phyloP scores from a whole-genome alignment of 1,139 yeast species.

The Sporopachydermia cereana region DNA sequence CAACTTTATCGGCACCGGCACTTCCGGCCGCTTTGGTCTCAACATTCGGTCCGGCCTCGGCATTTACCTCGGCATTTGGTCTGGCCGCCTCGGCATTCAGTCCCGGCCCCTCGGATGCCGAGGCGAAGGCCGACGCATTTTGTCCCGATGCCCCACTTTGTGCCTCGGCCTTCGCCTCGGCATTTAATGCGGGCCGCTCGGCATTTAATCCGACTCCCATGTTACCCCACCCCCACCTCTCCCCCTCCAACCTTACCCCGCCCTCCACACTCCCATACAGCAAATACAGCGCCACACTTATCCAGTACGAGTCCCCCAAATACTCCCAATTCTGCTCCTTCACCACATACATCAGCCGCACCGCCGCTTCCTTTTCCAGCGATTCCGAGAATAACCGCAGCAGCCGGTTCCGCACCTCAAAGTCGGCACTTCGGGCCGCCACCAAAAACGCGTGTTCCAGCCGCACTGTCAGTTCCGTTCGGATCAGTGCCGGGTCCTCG shows the following conservation, averaged over 20 bases:
- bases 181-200: too few species aligned
- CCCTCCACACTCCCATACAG: conserved; percentile 65
- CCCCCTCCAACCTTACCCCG: conserved; percentile 12
- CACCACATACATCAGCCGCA: conserved; percentile 72
- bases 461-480: conserved; percentile 85
- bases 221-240: too few species aligned
- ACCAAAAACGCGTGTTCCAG: conserved; percentile 96
- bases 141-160: too few species aligned
- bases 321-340: conserved; percentile 96
- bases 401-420: conserved; percentile 59
- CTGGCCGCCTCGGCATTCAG: too few species aligned
- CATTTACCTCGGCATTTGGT: too few species aligned
- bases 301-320: conserved; percentile 87
- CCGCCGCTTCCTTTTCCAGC: conserved; percentile 67
- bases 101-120: too few species aligned
- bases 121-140: too few species aligned
- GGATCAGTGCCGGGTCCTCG: conserved; percentile 65
- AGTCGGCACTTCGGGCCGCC: conserved; percentile 80
- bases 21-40: too few species aligned
- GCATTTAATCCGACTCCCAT: too few species aligned
- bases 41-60: too few species aligned
- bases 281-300: conserved; percentile 84
- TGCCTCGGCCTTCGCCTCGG: too few species aligned
- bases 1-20: conserved; percentile 4
- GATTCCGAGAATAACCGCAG: conserved; percentile 75